Percentiles rank a stretch among this genome's conserved stretches.
Conservation (phyloP, 306 rosid genomes). For the Prunus dulcis region DNA sequence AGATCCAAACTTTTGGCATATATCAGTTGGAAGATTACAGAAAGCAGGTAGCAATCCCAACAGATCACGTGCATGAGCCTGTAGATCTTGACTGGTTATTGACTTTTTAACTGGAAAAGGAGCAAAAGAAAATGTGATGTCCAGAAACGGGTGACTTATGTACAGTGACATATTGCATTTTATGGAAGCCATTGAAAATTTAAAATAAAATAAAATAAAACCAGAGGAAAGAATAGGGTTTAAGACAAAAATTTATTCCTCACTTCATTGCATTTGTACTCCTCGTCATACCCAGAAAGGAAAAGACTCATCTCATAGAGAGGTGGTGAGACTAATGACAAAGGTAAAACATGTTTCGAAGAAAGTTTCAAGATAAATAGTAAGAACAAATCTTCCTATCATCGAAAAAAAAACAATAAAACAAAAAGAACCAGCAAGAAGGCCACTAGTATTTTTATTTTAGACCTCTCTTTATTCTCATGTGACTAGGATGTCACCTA, state of each 20-base stretch:
- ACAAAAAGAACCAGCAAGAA: neutral
- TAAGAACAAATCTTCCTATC: neutral
- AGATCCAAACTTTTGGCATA: slow-evolving; percentile 38
- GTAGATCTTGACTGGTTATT: slow-evolving; percentile 47
- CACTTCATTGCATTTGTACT: neutral
- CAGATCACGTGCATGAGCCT: slow-evolving; percentile 53
- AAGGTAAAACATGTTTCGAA: too few species aligned
- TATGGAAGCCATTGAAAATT: slow-evolving; percentile 3
- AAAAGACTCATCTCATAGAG: neutral
- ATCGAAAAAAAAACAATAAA: neutral
- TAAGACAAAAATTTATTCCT: neutral
- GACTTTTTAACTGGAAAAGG: slow-evolving; percentile 49
- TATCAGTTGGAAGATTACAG: slow-evolving; percentile 78
- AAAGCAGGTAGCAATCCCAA: slow-evolving; percentile 81
- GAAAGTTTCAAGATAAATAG: too few species aligned
- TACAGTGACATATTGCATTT: slow-evolving; percentile 8
- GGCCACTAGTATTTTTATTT: neutral
- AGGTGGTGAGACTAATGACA: too few species aligned
- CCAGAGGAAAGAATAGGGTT: neutral
- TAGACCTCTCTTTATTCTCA: neutral
- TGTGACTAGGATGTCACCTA: neutral
- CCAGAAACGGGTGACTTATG: neutral
- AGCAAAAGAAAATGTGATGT: slow-evolving; percentile 5
- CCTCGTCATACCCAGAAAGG: neutral
- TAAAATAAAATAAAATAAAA: neutral